Evolutionary conservation across 2,329 filamentous ascomycete species (phyloP).

Genomic region (Alternaria ventricosa): DNA sequence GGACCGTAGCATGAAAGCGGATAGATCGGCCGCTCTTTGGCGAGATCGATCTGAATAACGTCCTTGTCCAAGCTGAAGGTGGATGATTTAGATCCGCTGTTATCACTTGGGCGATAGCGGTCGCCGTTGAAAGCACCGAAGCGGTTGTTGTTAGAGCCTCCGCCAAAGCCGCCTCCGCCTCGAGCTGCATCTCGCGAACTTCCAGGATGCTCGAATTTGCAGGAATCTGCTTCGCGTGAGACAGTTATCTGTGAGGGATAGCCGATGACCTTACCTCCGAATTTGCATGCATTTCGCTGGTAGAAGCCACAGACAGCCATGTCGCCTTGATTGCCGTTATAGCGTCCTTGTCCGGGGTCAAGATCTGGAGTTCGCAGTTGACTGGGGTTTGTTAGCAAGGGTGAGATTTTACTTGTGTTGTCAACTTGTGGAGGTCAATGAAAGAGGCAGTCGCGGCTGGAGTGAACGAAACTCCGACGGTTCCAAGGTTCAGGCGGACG

Average conservation of each 20-base stretch:
- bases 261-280: slow-evolving; percentile 60
- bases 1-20: slow-evolving; percentile 87
- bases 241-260: background rate
- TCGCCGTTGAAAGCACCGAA: slow-evolving; percentile 60
- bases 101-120: slow-evolving; percentile 41
- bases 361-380: slow-evolving; percentile 6
- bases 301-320: slow-evolving; percentile 68
- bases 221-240: slow-evolving; percentile 56
- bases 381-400: slow-evolving; percentile 23
- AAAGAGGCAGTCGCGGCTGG: slow-evolving; percentile 13
- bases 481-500: slow-evolving; percentile 12
- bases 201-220: slow-evolving; percentile 67
- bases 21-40: slow-evolving; percentile 77
- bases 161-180: slow-evolving; percentile 35
- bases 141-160: slow-evolving; percentile 50
- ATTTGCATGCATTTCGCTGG: slow-evolving; percentile 69
- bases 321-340: background rate
- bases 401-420: slow-evolving; percentile 7
- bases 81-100: slow-evolving; percentile 28
- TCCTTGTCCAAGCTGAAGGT: slow-evolving; percentile 38
- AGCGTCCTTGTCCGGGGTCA: background rate
- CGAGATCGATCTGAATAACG: slow-evolving; percentile 63
- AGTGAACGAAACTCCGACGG: slow-evolving; percentile 13
- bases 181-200: slow-evolving; percentile 36
- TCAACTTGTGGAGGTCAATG: background rate